A percentile compares a stretch with the other conserved stretches of the same genome.
Conservation (phyloP, 257 asterid genomes). For the Solanum sejunctum region DNA sequence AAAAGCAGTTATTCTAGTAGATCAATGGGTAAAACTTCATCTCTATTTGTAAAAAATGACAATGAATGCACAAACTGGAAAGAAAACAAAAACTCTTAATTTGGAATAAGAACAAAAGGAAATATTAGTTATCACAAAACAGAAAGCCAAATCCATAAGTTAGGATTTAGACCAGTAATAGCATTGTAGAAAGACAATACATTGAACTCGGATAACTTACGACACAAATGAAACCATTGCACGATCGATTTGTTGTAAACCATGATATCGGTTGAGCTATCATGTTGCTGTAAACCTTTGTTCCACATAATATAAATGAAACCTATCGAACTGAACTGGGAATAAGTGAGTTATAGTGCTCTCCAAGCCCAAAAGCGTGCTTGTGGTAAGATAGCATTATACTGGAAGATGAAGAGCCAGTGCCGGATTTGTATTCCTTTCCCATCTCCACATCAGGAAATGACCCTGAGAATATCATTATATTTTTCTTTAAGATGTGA, state of each 20-base stretch:
- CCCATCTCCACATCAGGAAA: constrained; percentile 99
- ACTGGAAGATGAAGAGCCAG: constrained; percentile 22
- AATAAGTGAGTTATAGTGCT: constrained; percentile 87
- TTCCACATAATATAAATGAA: neutral
- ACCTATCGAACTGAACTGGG: constrained; percentile 23
- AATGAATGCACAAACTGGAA: neutral
- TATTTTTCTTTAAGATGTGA: constrained; percentile 79
- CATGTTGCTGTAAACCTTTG: neutral
- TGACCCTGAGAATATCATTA: constrained; percentile 73
- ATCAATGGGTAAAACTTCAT: too few relatives aligned
- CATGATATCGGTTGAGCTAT: neutral
- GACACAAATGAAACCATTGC: neutral
- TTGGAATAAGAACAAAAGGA: neutral
- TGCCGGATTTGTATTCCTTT: constrained; percentile 61
- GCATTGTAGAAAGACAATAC: neutral
- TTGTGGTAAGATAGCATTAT: constrained; percentile 72
- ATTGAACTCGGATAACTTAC: neutral
- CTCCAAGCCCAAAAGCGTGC: constrained; percentile 96
- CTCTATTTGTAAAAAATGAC: neutral
- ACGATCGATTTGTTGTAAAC: neutral
- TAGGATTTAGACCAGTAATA: neutral
- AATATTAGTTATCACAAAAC: neutral
- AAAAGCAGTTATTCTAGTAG: too few relatives aligned
- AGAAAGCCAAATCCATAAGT: neutral
- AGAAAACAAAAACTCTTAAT: neutral